Conservation (phyloP, 2,329 filamentous ascomycete species). For the Diaporthe humulicola region DNA sequence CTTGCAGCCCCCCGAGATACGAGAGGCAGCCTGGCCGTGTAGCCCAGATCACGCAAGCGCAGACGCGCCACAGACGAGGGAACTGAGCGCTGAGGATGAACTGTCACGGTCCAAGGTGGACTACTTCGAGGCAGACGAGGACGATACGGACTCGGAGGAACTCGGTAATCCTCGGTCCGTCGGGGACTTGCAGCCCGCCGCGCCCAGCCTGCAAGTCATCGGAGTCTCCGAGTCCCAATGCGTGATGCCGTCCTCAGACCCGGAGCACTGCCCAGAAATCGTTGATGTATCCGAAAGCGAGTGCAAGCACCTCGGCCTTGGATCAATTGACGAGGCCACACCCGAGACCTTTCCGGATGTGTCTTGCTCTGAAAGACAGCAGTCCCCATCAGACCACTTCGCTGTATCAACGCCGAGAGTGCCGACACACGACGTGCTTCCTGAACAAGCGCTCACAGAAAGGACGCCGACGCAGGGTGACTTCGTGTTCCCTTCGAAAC, state of each 20-base stretch:
- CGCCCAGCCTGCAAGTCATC: neutral
- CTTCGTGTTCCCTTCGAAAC: neutral
- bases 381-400: neutral
- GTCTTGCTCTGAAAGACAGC: neutral
- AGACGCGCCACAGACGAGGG: neutral
- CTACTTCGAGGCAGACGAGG: conserved; percentile 31
- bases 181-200: neutral
- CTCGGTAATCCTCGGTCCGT: neutral
- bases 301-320: neutral
- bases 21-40: neutral
- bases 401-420: neutral
- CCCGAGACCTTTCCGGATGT: neutral
- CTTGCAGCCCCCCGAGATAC: neutral
- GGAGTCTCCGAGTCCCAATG: conserved; percentile 15
- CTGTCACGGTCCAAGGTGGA: conserved; percentile 27
- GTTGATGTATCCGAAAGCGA: neutral
- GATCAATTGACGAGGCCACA: neutral
- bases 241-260: conserved; percentile 3
- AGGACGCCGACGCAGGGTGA: conserved; percentile 4
- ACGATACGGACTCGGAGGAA: neutral
- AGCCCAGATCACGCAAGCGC: neutral
- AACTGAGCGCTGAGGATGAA: conserved; percentile 3
- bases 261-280: conserved; percentile 1
- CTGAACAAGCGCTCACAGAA: neutral
- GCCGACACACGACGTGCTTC: neutral